Evolutionary conservation across 192 early-diverging fungal genomes (phyloP).

Genomic region (Rhizophagus sp.): DNA sequence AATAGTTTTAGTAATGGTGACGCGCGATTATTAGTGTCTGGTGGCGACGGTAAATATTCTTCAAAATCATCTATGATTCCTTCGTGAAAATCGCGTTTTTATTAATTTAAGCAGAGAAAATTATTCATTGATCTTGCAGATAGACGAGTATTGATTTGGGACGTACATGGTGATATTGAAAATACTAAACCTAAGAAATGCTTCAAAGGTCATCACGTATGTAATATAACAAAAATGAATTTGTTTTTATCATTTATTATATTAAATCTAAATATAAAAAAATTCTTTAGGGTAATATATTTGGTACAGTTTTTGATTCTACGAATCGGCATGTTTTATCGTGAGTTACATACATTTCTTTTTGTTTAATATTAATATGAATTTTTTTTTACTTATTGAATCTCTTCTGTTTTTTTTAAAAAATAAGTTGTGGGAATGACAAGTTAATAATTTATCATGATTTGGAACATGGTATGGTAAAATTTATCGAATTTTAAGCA

Average conservation of each 20-base stretch:
- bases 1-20: conserved; percentile 6
- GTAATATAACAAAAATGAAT: neutral
- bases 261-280: neutral
- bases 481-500: neutral
- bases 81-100: neutral
- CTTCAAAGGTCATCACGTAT: neutral
- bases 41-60: neutral
- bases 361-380: neutral
- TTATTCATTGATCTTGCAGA: neutral
- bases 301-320: neutral
- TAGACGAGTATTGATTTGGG: neutral
- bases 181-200: neutral
- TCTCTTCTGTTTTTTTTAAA: neutral
- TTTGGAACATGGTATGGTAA: neutral
- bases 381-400: neutral
- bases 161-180: neutral
- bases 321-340: neutral
- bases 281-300: neutral
- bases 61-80: too few species aligned
- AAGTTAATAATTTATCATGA: neutral
- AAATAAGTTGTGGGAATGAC: conserved; percentile 1
- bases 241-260: neutral
- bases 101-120: neutral
- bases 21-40: neutral
- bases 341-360: neutral